These are phyloP conservation scores for Bocquillonia castaneifolia DNA, from an alignment of 441 rosid species.

Conservation along the genomic window DNA sequence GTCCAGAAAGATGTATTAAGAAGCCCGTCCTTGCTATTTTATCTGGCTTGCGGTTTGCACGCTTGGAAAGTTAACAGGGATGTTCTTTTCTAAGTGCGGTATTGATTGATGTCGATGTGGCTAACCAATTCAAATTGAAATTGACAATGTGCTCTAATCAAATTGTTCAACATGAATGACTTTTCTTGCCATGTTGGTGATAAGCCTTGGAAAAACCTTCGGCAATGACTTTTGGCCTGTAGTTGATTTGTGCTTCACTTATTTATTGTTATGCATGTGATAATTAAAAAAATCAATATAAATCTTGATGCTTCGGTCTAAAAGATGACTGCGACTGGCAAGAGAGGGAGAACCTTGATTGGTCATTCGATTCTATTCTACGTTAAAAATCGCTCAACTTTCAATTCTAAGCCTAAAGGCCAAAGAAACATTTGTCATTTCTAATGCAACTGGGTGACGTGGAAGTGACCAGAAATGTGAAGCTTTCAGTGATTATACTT, in stretches of 20 bases:
- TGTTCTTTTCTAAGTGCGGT: constrained; percentile 10
- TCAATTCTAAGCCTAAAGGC: not conserved
- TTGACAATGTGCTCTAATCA: not conserved
- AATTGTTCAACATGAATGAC: not conserved
- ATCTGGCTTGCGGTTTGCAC: not conserved
- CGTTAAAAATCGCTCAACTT: not conserved
- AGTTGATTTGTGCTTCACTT: not conserved
- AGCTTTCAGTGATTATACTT: not conserved
- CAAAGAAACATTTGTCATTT: not conserved
- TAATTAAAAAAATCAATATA: not conserved
- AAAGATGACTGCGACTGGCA: not conserved
- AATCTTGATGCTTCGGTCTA: not conserved
- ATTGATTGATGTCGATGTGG: constrained; percentile 26
- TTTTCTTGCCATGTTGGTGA: constrained; percentile 4
- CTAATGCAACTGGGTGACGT: not conserved
- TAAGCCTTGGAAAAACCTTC: not conserved
- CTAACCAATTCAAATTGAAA: not conserved
- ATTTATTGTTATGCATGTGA: too few species aligned
- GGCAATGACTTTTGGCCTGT: not conserved
- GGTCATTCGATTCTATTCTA: not conserved
- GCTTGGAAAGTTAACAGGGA: constrained; percentile 5
- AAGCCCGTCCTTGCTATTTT: not conserved
- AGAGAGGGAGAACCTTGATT: not conserved
- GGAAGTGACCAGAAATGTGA: not conserved
- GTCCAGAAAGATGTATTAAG: not conserved